Conservation (phyloP, 2,329 filamentous ascomycete genomes). For the Coniochaeta sp. region DNA sequence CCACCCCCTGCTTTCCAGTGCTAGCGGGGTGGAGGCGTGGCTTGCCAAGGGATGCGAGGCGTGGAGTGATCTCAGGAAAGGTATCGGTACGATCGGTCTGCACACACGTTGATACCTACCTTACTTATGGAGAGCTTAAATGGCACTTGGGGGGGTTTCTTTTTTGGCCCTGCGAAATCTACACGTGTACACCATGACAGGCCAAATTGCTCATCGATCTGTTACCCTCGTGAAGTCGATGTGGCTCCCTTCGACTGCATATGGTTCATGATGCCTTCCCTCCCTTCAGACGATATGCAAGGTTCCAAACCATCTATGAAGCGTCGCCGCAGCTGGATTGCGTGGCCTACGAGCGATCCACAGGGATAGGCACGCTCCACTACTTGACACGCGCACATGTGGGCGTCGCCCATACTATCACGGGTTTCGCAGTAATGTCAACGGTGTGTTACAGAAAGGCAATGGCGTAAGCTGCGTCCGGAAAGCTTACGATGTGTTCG, state of each 20-base stretch:
- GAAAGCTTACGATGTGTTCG: not conserved
- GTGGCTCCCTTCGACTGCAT: not conserved
- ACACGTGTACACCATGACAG: too few relatives aligned
- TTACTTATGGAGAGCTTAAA: too few relatives aligned
- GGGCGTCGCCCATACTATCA: not conserved
- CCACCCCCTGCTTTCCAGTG: not conserved
- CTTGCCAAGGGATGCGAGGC: not conserved
- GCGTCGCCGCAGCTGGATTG: not conserved
- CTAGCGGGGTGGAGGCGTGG: not conserved
- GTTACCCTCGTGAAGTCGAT: not conserved
- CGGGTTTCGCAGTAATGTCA: not conserved
- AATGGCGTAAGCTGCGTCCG: not conserved
- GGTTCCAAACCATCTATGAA: not conserved
- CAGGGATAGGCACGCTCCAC: not conserved
- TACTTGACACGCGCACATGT: not conserved
- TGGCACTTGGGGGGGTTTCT: too few relatives aligned
- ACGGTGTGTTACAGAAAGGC: not conserved
- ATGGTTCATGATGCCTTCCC: not conserved
- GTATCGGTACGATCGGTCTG: not conserved
- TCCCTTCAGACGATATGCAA: not conserved
- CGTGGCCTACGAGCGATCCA: not conserved
- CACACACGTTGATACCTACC: too few relatives aligned
- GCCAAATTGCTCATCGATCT: too few relatives aligned
- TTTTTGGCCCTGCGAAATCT: too few relatives aligned
- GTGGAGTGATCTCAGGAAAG: not conserved